Percentiles rank a stretch among this genome's conserved stretches.
Conservation (phyloP, 345 rosid species). For the Rhodamnia rubescens region DNA sequence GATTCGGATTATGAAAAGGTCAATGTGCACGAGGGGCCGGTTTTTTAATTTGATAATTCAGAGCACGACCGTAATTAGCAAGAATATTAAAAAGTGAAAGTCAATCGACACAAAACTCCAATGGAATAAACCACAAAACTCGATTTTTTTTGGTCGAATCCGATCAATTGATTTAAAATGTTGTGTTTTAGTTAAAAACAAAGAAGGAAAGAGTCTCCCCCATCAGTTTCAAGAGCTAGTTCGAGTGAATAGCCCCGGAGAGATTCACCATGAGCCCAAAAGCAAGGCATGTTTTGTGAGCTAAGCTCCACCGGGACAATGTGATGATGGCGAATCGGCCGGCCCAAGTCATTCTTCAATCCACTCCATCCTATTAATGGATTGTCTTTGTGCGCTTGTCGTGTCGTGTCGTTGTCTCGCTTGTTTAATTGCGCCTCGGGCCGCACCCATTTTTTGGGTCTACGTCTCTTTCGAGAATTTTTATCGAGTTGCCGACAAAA, state of each 20-base stretch:
- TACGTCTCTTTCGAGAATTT: not conserved
- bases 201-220: not conserved
- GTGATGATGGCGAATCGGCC: not conserved
- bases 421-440: not conserved
- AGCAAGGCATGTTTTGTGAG: not conserved
- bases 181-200: not conserved
- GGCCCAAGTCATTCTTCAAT: not conserved
- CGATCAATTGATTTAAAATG: not conserved
- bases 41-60: not conserved
- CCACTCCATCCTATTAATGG: too few species aligned
- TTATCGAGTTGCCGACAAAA: not conserved
- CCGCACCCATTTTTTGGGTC: not conserved
- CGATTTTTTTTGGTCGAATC: not conserved
- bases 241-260: not conserved
- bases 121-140: not conserved
- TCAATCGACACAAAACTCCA: not conserved
- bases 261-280: not conserved
- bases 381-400: too few species aligned
- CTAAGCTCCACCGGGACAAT: not conserved
- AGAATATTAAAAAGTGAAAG: not conserved
- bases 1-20: too few species aligned
- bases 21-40: not conserved
- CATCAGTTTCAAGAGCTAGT: not conserved
- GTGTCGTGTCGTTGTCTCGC: not conserved
- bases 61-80: not conserved